A percentile compares a stretch with the other conserved stretches of the same genome.
Conservation (phyloP, 495 filamentous ascomycete genomes). For the Neurospora hispaniola region DNA sequence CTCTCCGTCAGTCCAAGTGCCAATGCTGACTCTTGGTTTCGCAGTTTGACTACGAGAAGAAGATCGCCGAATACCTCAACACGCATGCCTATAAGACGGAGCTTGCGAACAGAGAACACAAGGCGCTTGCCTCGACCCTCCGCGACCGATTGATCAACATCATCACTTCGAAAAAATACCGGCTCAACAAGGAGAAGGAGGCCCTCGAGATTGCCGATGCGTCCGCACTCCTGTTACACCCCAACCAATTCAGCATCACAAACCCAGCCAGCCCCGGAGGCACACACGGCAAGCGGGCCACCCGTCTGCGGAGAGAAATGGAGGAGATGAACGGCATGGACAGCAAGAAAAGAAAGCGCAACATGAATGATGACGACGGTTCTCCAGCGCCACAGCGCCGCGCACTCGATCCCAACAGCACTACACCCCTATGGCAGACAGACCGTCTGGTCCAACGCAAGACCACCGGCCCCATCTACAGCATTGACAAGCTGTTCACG, state of each 20-base stretch:
- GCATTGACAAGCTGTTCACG: conserved; percentile 82
- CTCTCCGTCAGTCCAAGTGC: background rate
- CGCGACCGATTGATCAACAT: conserved; percentile 74
- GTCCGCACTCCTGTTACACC: conserved; percentile 80
- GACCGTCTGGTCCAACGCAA: conserved; percentile 35
- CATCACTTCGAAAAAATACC: conserved; percentile 62
- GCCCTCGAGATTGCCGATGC: conserved; percentile 75
- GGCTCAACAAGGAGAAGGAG: conserved; percentile 81
- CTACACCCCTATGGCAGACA: conserved; percentile 47
- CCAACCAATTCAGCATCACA: conserved; percentile 81
- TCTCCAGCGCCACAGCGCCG: conserved; percentile 52
- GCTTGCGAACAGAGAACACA: conserved; percentile 74
- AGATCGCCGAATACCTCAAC: conserved; percentile 38
- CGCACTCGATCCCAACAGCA: conserved; percentile 33
- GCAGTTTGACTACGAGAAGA: conserved; percentile 46
- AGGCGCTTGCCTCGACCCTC: conserved; percentile 62
- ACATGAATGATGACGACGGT: conserved; percentile 60
- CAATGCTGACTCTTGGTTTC: conserved; percentile 9
- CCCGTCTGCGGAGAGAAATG: conserved; percentile 66
- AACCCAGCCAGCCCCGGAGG: conserved; percentile 73
- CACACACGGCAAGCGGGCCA: conserved; percentile 70
- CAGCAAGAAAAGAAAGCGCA: conserved; percentile 71
- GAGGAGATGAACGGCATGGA: conserved; percentile 63
- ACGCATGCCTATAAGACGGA: conserved; percentile 52
- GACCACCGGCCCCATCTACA: conserved; percentile 48